These are phyloP conservation scores for Thinopyrum elongatum DNA, from an alignment of 176 grass and related monocot species.

Conservation along the genomic window DNA sequence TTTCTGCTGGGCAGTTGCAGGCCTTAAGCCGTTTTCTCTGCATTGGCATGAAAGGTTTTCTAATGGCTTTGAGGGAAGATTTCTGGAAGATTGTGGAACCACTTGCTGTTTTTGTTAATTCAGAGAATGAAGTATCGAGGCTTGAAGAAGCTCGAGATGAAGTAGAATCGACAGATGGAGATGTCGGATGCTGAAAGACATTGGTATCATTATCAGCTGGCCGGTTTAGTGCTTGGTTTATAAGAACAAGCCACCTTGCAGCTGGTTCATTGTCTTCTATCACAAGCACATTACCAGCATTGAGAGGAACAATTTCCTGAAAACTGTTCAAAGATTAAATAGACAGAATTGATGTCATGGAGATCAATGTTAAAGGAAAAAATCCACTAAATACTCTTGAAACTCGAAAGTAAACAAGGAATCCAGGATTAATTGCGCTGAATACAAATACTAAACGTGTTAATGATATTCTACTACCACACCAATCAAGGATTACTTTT, in stretches of 20 bases:
- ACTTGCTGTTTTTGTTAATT: slow-evolving; percentile 55
- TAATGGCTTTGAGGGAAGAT: slow-evolving; percentile 65
- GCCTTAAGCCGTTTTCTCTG: slow-evolving; percentile 60
- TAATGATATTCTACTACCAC: neutral
- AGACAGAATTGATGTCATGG: neutral
- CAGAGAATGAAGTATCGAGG: slow-evolving; percentile 44
- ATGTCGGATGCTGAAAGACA: slow-evolving; percentile 41
- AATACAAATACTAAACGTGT: slow-evolving; percentile 5
- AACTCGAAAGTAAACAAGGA: slow-evolving; percentile 1
- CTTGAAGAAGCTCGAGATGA: slow-evolving; percentile 49
- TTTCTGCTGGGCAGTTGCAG: slow-evolving; percentile 74
- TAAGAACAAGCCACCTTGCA: slow-evolving; percentile 80
- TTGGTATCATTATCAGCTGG: slow-evolving; percentile 38
- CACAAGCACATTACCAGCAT: slow-evolving; percentile 82
- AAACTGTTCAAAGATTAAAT: slow-evolving; percentile 67
- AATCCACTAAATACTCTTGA: neutral
- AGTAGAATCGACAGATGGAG: slow-evolving; percentile 50
- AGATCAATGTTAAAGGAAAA: neutral
- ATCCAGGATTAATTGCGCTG: neutral
- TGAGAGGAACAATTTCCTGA: slow-evolving; percentile 97
- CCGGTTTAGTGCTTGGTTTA: slow-evolving; percentile 69
- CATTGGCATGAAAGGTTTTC: slow-evolving; percentile 76
- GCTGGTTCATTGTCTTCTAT: slow-evolving; percentile 80
- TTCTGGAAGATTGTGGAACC: slow-evolving; percentile 79
- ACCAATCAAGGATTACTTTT: neutral